phyloP scores from a whole-genome alignment of 177 flowering plant genomes.

The Vitis hybrid region DNA sequence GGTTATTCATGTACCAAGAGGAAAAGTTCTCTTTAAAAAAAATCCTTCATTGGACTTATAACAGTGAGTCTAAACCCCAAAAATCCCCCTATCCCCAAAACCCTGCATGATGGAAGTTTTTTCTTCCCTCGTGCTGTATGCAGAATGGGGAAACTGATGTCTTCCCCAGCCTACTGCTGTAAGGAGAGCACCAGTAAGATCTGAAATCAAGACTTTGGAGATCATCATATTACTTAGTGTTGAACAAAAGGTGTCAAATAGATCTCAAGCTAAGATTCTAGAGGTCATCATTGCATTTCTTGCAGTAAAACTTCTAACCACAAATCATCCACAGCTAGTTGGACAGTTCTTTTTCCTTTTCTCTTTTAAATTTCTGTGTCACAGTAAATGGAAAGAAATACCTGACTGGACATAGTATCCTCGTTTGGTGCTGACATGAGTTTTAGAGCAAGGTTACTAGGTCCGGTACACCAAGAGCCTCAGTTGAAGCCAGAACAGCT shows the following conservation, averaged over 20 bases:
- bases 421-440: conserved; percentile 54
- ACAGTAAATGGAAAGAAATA: conserved; percentile 11
- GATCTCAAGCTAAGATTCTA: neutral
- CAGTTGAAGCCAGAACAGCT: neutral
- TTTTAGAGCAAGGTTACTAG: neutral
- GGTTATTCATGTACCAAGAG: neutral
- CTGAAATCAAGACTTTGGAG: neutral
- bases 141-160: neutral
- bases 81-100: too few relatives aligned
- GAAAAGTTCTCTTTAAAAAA: neutral
- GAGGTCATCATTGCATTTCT: neutral
- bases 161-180: neutral
- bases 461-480: neutral
- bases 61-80: neutral
- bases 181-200: neutral
- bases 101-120: too few relatives aligned
- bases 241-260: neutral
- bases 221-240: neutral
- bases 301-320: neutral
- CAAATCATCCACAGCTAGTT: neutral
- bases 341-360: neutral
- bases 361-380: neutral
- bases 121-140: neutral
- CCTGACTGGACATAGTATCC: conserved; percentile 51
- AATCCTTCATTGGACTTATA: neutral